Evolutionary conservation across 352 stramenopile species (phyloP), one percentile per base, ranked within the genome.

Genomic region (Globisporangium splendens): DNA sequence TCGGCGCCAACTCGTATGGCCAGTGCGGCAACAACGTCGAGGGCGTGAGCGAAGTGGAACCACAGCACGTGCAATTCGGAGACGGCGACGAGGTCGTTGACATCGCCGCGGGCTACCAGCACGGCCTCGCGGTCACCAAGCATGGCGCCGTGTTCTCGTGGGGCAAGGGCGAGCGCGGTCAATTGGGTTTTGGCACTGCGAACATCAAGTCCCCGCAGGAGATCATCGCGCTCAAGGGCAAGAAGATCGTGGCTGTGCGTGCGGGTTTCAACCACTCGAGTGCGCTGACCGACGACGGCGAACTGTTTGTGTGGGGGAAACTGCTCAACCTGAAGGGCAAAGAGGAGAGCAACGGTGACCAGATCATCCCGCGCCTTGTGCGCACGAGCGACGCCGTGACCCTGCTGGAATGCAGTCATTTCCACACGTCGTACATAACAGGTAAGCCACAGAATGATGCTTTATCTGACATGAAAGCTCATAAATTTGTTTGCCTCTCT

Each of bases 241-340:
- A 80, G 58, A 70, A 76, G 14, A 68, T 93, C 52, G 72, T 69
- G 24, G 50, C 71, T 21, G 85, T 96, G 38, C 72, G 73, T 50
- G 83, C 85, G 46, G 86, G 87, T n/a, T 95, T 96, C 55, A 95
- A 93, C 62, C 68, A 89, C 61, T 93, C 82, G 21, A 84, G 70
- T 22, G 85, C 83, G 24, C 46, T 91, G 46, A 86, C 81, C 31
- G 76, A 74, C 48, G 79, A 93, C 41, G 85, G 87, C 24, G 80
- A 93, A 61, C 61, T 96, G 31, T 96, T 83, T 44, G 17, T 93
- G 42, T 96, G 87, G 87, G 87, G 87, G 12, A 96, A 96, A 63
- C 42, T 95, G 49, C 61, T 93, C 12, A 86, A 91, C 42, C 69
- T 77, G 12, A 75, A 88, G 52, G 77, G 77, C 52, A 88, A 86